phyloP scores from a whole-genome alignment of 371 early-diverging fungal genomes.

The Mucor indicus region DNA sequence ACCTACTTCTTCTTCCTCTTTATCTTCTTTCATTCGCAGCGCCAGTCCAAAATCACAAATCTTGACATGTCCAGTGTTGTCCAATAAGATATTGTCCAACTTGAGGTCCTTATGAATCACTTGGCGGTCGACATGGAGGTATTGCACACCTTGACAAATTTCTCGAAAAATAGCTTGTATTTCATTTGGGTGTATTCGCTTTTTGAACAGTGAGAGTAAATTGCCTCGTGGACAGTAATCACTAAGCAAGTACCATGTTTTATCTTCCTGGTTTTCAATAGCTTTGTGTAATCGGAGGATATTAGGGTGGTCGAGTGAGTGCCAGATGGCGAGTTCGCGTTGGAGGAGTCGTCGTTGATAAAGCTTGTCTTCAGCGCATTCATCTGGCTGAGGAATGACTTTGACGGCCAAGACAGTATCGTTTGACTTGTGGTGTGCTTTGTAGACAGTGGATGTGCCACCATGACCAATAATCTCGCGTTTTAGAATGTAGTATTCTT shows the following conservation, averaged over 20 bases:
- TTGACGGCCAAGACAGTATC: conserved; percentile 50
- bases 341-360: conserved; percentile 27
- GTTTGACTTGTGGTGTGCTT: conserved; percentile 41
- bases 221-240: conserved; percentile 62
- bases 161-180: conserved; percentile 63
- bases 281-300: conserved; percentile 61
- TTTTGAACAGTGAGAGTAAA: conserved; percentile 41
- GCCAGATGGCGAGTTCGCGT: conserved; percentile 65
- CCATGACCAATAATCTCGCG: conserved; percentile 64
- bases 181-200: conserved; percentile 42
- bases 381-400: conserved; percentile 38
- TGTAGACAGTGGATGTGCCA: conserved; percentile 63
- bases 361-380: no score
- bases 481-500: no score
- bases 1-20: conserved; percentile 28
- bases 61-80: conserved; percentile 51
- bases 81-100: conserved; percentile 80
- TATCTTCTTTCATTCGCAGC: conserved; percentile 21
- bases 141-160: conserved; percentile 65
- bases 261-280: conserved; percentile 61
- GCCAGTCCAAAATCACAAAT: conserved; percentile 87
- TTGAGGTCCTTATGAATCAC: conserved; percentile 90
- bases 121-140: conserved; percentile 69
- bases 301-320: conserved; percentile 59
- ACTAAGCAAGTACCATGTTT: conserved; percentile 62